phyloP scores from a whole-genome alignment of 805 yeast species.

The Wickerhamiella azyma region DNA sequence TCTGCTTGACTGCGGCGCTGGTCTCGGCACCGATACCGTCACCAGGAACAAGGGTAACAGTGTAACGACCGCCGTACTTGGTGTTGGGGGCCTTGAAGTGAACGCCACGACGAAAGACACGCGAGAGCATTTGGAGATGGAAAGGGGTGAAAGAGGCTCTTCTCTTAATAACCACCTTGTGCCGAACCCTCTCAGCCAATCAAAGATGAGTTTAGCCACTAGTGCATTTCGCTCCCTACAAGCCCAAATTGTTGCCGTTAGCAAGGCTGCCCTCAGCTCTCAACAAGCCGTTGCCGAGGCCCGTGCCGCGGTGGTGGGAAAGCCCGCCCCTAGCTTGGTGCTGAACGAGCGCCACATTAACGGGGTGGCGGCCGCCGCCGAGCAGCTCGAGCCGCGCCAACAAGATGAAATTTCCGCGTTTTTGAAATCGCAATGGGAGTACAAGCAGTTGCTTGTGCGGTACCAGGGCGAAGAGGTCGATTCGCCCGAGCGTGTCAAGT shows the following conservation, averaged over 20 bases:
- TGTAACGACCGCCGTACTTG: conserved; percentile 76
- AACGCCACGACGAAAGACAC: conserved; percentile 10
- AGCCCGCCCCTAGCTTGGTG: not conserved
- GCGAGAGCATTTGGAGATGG: not conserved
- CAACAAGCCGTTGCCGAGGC: not conserved
- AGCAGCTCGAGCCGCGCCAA: conserved; percentile 3
- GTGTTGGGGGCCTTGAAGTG: conserved; percentile 14
- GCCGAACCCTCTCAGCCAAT: conserved; percentile 5
- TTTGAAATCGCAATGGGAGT: conserved; percentile 58
- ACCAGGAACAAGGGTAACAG: conserved; percentile 88
- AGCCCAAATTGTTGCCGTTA: not conserved
- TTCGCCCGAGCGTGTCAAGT: conserved; percentile 62
- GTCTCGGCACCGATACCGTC: conserved; percentile 97
- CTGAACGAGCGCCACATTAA: conserved; percentile 4
- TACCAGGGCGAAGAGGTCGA: conserved; percentile 71
- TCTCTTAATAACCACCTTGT: not conserved
- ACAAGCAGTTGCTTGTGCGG: conserved; percentile 64
- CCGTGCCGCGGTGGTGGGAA: not conserved
- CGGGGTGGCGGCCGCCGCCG: conserved; percentile 3
- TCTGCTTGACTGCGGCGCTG: conserved; percentile 81
- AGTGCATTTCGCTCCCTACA: not conserved
- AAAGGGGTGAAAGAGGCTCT: not conserved
- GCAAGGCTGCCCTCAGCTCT: not conserved
- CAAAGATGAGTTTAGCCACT: not conserved
- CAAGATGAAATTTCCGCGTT: conserved; percentile 41